Evolutionary conservation across 2,329 filamentous ascomycete genomes (phyloP).

Genomic region (Phaeosphaeriaceae sp.): DNA sequence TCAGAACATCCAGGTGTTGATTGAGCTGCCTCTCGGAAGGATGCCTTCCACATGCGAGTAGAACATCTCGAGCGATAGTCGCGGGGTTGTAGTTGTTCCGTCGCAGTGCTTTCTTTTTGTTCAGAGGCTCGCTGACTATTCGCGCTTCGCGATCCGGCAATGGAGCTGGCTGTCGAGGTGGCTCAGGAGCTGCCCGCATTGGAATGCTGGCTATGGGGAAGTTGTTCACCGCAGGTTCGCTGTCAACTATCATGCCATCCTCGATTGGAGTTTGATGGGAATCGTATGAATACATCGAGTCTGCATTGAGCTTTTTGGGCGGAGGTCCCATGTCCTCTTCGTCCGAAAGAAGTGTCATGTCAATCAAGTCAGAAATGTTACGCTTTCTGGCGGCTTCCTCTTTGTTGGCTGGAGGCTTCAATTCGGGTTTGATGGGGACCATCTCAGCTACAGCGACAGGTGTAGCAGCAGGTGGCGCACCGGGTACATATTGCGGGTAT

Average conservation of each 20-base stretch:
- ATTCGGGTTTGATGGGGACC: slow-evolving; percentile 34
- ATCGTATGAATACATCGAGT: slow-evolving; percentile 16
- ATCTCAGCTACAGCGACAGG: slow-evolving; percentile 42
- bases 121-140: slow-evolving; percentile 55
- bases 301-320: slow-evolving; percentile 38
- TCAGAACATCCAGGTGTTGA: slow-evolving; percentile 62
- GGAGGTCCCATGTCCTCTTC: slow-evolving; percentile 50
- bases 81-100: slow-evolving; percentile 65
- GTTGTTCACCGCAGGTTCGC: slow-evolving; percentile 23
- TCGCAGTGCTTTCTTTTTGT: slow-evolving; percentile 55
- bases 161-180: slow-evolving; percentile 7
- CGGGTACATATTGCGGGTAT: slow-evolving; percentile 24
- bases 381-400: slow-evolving; percentile 65
- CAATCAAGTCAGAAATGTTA: slow-evolving; percentile 62
- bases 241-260: slow-evolving; percentile 22
- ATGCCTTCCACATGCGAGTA: slow-evolving; percentile 69
- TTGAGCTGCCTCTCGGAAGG: slow-evolving; percentile 67
- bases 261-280: slow-evolving; percentile 15
- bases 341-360: slow-evolving; percentile 59
- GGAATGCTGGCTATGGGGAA: slow-evolving; percentile 29
- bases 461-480: slow-evolving; percentile 19
- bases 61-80: slow-evolving; percentile 70
- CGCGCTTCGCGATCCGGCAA: slow-evolving; percentile 24
- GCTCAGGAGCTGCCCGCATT: slow-evolving; percentile 15
- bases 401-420: slow-evolving; percentile 55